Percentiles rank a stretch among this genome's conserved stretches.
phyloP scores from a whole-genome alignment of 1,284 basidiomycete genomes.

The Puccinia novopanici region DNA sequence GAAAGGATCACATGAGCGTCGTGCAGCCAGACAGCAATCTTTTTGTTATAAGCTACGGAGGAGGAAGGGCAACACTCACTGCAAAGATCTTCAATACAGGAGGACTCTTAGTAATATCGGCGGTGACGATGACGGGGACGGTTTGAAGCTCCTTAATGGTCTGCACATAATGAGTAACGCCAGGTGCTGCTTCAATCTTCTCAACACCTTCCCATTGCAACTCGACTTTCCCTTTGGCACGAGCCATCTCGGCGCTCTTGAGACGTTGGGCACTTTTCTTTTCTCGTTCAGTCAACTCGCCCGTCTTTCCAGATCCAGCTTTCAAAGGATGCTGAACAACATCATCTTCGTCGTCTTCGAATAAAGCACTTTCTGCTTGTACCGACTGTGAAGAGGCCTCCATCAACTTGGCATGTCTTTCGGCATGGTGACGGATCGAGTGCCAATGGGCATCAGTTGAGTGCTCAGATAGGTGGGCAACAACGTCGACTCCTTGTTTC shows the following conservation, averaged over 20 bases:
- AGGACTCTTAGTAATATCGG: slow-evolving; percentile 49
- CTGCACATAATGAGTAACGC: slow-evolving; percentile 48
- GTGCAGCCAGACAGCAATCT: neutral
- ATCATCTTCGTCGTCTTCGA: slow-evolving; percentile 76
- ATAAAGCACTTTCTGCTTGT: slow-evolving; percentile 80
- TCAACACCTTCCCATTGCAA: slow-evolving; percentile 43
- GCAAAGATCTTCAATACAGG: slow-evolving; percentile 50
- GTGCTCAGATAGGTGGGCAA: slow-evolving; percentile 88
- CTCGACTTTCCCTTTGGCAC: slow-evolving; percentile 22
- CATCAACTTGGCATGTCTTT: slow-evolving; percentile 74
- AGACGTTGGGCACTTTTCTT: slow-evolving; percentile 36
- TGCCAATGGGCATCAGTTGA: slow-evolving; percentile 77
- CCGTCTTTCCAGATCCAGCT: slow-evolving; percentile 1
- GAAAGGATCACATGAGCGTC: neutral
- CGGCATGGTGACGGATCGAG: slow-evolving; percentile 83
- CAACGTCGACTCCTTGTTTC: slow-evolving; percentile 70
- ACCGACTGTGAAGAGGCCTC: slow-evolving; percentile 76
- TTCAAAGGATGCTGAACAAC: slow-evolving; percentile 50
- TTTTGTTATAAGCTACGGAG: neutral
- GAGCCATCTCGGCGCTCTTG: slow-evolving; percentile 44
- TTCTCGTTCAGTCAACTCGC: slow-evolving; percentile 35
- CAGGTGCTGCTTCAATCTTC: slow-evolving; percentile 50
- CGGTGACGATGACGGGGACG: slow-evolving; percentile 48
- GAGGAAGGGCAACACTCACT: slow-evolving; percentile 5
- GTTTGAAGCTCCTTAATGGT: slow-evolving; percentile 45